Base-by-base conservation (phyloP, 495 filamentous ascomycete genomes). In the Letharia columbiana region DNA sequence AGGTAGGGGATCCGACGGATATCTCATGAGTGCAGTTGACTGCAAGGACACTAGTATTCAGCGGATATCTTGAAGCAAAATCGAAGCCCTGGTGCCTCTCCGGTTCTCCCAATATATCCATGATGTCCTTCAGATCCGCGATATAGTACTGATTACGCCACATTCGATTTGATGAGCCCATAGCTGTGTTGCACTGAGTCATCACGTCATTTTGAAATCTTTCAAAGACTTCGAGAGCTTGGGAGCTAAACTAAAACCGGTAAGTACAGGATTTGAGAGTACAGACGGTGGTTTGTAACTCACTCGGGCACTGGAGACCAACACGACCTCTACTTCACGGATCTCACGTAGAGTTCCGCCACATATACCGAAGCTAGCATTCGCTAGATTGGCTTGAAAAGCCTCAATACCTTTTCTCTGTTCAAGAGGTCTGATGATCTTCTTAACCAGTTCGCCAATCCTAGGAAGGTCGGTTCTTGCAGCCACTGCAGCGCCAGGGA, bases 321-420 rank as follows among this genome's bases (percentile, higher is more conserved):
- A 63, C 18, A 15, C 33, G 33, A 63, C 45, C 61, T 63, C 61
- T 15, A 63, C 45, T 39, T 63, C 61, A 28, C 61, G 61, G n/a
- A n/a, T 20, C 20, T 63, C 50, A 13, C 9, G 31, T 35, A 63
- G 45, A 18, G 42, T 39, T 18, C 61, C 61, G 28, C 40, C 42
- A 20, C 44, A 37, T 63, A 63, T 17, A 50, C 50, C 44, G 17
- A 9, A 33, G 20, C 40, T 47, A 13, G 33, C 45, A 9, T 52
- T 13, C 13, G 20, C 10, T 23, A 63, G 31, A 40, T 52, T 44
- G 20, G 47, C 45, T n/a, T n/a, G 45, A 40, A 63, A 39, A 11
- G 61, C 61, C 42, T 63, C 61, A 13, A 63, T 63, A 20, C 61
- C 61, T 52, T 47, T 50, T 28, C 52, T 44, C 33, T 52, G 18